These are phyloP conservation scores for Fabrea salina DNA, from an alignment of 169 alveolate genomes.

Conservation along the genomic window DNA sequence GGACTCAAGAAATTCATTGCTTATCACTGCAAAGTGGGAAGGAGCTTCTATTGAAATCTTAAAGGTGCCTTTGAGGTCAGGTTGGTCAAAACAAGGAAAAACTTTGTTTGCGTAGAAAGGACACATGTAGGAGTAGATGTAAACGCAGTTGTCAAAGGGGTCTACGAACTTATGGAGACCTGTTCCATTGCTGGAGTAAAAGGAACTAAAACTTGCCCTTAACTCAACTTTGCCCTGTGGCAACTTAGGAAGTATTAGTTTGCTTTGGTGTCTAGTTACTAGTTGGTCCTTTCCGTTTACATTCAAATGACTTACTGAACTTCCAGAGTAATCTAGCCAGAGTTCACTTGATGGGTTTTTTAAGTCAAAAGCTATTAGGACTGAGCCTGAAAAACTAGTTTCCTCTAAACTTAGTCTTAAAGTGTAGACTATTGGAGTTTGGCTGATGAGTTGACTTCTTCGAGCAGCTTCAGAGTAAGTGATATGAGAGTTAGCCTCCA, in stretches of 20 bases:
- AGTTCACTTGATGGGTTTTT: not conserved
- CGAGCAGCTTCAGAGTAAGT: no score
- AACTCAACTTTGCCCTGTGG: not conserved
- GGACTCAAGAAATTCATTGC: not conserved
- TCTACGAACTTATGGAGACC: conserved; percentile 47
- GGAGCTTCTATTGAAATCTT: conserved; percentile 37
- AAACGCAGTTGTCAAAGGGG: conserved; percentile 42
- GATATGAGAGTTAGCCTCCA: no score
- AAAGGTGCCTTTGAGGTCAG: conserved; percentile 48
- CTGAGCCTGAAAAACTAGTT: not conserved
- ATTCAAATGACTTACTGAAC: not conserved
- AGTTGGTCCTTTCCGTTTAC: not conserved
- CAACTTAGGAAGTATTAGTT: not conserved
- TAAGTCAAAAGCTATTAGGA: not conserved
- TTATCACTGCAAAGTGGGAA: conserved; percentile 31
- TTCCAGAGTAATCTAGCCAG: not conserved
- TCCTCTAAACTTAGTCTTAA: not conserved
- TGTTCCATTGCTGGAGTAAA: conserved; percentile 46
- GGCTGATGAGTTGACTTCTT: no score
- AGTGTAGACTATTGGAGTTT: no score
- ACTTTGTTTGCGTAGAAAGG: conserved; percentile 50
- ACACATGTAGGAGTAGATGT: conserved; percentile 43
- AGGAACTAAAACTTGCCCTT: conserved; percentile 1
- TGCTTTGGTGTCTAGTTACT: not conserved
- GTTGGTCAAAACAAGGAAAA: conserved; percentile 57